Evolutionary conservation across 768 basidiomycete genomes (phyloP).

Genomic region (Xanthoconium stramineum): DNA sequence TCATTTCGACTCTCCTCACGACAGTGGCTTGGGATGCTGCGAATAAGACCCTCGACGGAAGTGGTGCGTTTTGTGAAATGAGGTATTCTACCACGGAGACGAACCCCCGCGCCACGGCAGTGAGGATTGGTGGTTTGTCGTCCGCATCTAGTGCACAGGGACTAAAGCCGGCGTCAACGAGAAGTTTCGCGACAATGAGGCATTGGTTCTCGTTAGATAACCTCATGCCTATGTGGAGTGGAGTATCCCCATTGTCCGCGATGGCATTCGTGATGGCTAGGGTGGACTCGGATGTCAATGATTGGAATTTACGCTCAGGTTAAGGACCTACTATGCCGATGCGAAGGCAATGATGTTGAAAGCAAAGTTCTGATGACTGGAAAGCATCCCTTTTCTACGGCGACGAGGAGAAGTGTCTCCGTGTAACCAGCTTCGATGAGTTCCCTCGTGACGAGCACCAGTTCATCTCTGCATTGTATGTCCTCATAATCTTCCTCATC

Average conservation of each 20-base stretch:
- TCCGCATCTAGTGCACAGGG: background rate
- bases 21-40: background rate
- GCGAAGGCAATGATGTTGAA: background rate
- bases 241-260: constrained; percentile 8
- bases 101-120: constrained; percentile 1
- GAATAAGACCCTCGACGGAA: constrained; percentile 3
- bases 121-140: background rate
- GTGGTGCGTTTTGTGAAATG: background rate
- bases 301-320: rapidly evolving
- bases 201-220: constrained; percentile 1
- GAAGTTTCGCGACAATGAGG: background rate
- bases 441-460: background rate
- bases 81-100: background rate
- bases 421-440: constrained; percentile 1
- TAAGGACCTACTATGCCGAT: background rate
- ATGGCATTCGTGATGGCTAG: background rate
- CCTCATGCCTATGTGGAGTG: constrained; percentile 1
- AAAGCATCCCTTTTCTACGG: constrained; percentile 5
- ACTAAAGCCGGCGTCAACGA: background rate
- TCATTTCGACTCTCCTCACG: background rate
- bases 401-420: constrained; percentile 3
- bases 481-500: background rate
- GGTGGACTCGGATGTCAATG: background rate
- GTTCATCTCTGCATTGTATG: background rate
- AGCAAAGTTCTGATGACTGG: background rate